Evolutionary conservation across 106 monocot species (phyloP).

Genomic region (Apostasia shenzhenica): DNA sequence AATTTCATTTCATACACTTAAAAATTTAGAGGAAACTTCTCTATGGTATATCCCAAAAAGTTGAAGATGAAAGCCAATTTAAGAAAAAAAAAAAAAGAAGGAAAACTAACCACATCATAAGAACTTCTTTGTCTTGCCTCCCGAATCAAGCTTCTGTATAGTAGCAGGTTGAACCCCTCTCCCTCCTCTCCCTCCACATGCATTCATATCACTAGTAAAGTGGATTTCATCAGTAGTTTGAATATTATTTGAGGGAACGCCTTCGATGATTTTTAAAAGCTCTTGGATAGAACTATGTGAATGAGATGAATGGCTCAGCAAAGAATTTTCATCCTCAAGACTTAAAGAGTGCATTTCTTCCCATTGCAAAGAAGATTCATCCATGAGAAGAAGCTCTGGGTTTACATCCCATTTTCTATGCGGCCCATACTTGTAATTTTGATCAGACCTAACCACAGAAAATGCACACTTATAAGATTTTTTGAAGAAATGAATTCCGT

Average conservation of each 20-base stretch:
- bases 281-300: conserved; percentile 30
- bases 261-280: conserved; percentile 32
- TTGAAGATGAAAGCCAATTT: too few species aligned
- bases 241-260: conserved; percentile 14
- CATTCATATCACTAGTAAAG: background rate
- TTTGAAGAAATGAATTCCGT: background rate
- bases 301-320: conserved; percentile 20
- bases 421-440: conserved; percentile 23
- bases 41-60: background rate
- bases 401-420: conserved; percentile 41
- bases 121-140: conserved; percentile 47
- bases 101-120: conserved; percentile 13
- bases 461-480: background rate
- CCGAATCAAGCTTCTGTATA: conserved; percentile 14
- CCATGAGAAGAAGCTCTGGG: conserved; percentile 16
- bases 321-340: conserved; percentile 30
- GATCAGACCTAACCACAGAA: conserved; percentile 21
- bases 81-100: background rate
- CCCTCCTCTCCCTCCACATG: conserved; percentile 13
- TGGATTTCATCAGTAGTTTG: conserved; percentile 18
- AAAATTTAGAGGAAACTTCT: background rate
- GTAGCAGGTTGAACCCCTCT: background rate
- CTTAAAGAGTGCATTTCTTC: conserved; percentile 25
- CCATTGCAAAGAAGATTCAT: conserved; percentile 28
- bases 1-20: background rate